A percentile compares a stretch with the other conserved stretches of the same genome.
Conservation (phyloP, 2,329 filamentous ascomycete species). For the Sporothrix schenckii region DNA sequence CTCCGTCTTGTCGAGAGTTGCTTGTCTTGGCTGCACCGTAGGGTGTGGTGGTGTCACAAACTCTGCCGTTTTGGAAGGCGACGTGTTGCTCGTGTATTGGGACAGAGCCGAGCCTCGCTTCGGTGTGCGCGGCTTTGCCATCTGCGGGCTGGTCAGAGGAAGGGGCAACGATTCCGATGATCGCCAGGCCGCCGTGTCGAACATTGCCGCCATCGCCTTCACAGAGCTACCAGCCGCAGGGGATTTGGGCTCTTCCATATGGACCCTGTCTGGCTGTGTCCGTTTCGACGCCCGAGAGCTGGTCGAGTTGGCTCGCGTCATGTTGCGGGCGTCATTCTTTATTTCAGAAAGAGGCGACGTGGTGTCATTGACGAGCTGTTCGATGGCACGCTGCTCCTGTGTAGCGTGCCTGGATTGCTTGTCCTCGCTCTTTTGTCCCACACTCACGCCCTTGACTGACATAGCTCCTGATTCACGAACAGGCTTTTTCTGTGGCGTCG, state of each 20-base stretch:
- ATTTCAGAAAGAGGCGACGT: conserved; percentile 30
- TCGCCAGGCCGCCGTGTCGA: conserved; percentile 46
- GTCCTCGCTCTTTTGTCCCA: conserved; percentile 3
- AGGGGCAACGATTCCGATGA: not conserved
- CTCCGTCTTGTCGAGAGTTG: not conserved
- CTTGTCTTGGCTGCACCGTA: not conserved
- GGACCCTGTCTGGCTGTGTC: conserved; percentile 10
- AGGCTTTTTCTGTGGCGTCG: conserved; percentile 2
- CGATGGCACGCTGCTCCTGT: not conserved
- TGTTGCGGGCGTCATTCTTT: conserved; percentile 28
- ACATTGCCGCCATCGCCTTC: conserved; percentile 57
- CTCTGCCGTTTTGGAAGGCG: conserved; percentile 30
- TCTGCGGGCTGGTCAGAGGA: not conserved
- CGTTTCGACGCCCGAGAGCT: conserved; percentile 6
- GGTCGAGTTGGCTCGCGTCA: conserved; percentile 2
- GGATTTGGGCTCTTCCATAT: conserved; percentile 38
- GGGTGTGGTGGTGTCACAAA: conserved; percentile 19
- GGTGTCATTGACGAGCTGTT: not conserved
- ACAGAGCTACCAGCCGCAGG: conserved; percentile 40
- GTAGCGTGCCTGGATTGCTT: not conserved
- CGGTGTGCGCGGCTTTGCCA: not conserved
- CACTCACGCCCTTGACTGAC: not conserved
- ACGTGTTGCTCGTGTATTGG: conserved; percentile 38
- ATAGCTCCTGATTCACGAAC: not conserved
- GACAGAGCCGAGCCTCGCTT: conserved; percentile 38